Evolutionary conservation across 768 basidiomycete genomes (phyloP), one percentile per base, ranked within the genome.

Genomic region (Mycena venus): DNA sequence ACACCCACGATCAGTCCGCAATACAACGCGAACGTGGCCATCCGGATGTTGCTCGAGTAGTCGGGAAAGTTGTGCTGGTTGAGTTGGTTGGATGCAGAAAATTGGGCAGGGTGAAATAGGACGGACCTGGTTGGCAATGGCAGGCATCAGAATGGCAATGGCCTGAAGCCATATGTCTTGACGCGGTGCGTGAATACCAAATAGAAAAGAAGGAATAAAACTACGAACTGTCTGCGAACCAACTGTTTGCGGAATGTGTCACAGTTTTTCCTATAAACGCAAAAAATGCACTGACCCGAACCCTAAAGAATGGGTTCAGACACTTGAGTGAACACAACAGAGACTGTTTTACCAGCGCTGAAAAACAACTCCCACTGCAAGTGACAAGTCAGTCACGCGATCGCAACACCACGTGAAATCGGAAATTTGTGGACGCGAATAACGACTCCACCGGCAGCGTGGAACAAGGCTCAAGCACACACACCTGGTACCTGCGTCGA

Each of bases 1-100:
- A 86, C 85, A n/a, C 86, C 86, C 6, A 83, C 79, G 19, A 87
- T 86, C 58, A 87, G 68, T 0, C 86, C 86, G 7, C 82, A 82
- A 68, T 85, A 87, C 23, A 86, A 80, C 0, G 84, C 84, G 49
- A 86, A 76, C 6, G 75, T 76, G 5, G 77, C 25, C 85, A 84
- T 21, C 79, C 84, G 78, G 82, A 85, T 73, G 84, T 85, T 69
- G 83, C 59, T 44, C 61, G 79, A 66, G 25, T 76, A 76, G 64
- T 76, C 34, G 38, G 75, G 75, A 29, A 76, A 76, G 68, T 73
- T 73, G 58, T 73, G 56, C 75, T 76, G 49, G 10, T 70, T 12
- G 8, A 40, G 10, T 55, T 11, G 82, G 83, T 72, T 84, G 78
- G 55, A 83, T 69, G 31, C 47, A 74, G 73, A 21, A 78, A 47